Base-by-base conservation (phyloP, 208 protist species). In the Trypanosoma brucei region DNA sequence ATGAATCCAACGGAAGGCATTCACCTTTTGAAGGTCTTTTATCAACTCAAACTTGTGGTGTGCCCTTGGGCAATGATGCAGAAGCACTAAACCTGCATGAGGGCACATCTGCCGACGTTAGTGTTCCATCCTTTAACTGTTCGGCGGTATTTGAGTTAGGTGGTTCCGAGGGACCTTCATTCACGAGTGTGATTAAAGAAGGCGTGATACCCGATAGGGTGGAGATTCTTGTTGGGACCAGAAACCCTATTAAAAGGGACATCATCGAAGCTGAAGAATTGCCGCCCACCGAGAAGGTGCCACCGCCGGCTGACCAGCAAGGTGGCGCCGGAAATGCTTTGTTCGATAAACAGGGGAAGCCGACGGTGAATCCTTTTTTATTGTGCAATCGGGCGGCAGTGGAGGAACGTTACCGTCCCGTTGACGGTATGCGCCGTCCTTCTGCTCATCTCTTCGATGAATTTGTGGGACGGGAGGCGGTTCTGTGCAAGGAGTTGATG, bases 401-500 rank as follows among this genome's bases (percentile, higher is more conserved):
- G 22, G 55, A 9, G 40, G 50, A 11, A 52, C 4, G 55, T 50
- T 50, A 3, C 49, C 35, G 59, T 13, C 13, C 38, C 4, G 34
- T 37, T 46, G 5, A 49, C 38, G 42, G n/a, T 42, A 39, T 45
- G 13, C 50, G 37, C 48, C 31, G 35, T 50, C 46, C 36, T 60
- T 8, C 22, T 11, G 30, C 36, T 64, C 50, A 65, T 55, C 40
- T 44, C 38, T 65, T 71, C 52, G 58, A 71, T 39, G 6, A 53
- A 8, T n/a, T 71, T 58, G 31, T 33, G 6, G 66, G 66, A 11
- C 57, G 59, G 35, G 66, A 71, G 8, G 35, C 66, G 34, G 30
- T 60, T 1, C 57, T 68, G 2, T 83, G 75, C 54, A 75, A 68
- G 49, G 86, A 92, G 70, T 62, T 92, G 31, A 58, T 92, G 48